These are phyloP conservation scores for Rubus parviflorus DNA, from an alignment of 306 rosid genomes.

Conservation along the genomic window DNA sequence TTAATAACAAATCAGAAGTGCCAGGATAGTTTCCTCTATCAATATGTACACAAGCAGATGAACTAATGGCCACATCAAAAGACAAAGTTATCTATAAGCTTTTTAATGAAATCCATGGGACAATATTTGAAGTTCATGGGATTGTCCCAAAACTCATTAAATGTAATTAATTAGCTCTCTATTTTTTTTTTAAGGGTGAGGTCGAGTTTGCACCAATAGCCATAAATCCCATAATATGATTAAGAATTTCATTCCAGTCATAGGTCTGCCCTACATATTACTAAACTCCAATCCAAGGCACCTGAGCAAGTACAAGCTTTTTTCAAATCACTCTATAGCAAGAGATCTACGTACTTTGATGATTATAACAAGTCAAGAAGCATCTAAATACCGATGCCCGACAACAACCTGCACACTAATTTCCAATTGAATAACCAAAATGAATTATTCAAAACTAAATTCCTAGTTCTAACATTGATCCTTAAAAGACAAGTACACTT, in stretches of 20 bases:
- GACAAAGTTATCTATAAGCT: neutral
- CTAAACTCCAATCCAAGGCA: conserved; percentile 9
- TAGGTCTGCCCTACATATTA: neutral
- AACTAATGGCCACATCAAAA: neutral
- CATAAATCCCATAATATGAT: neutral
- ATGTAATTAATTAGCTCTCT: neutral
- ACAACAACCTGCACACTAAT: too few relatives aligned
- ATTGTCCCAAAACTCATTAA: neutral
- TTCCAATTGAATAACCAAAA: too few relatives aligned
- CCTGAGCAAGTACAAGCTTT: neutral
- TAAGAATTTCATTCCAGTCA: neutral
- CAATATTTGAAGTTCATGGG: neutral
- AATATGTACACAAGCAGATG: neutral
- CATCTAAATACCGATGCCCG: neutral
- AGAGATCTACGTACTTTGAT: neutral
- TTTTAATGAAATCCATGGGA: neutral
- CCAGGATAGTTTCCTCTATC: neutral
- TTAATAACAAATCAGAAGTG: neutral
- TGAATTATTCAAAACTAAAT: neutral
- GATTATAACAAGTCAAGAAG: neutral
- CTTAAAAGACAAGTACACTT: too few relatives aligned
- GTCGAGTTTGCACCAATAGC: neutral
- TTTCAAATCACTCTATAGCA: neutral
- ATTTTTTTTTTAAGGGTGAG: neutral
- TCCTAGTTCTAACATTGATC: neutral